Evolutionary conservation across 345 rosid genomes (phyloP), one percentile per base, ranked within the genome.

Genomic region (Hypericum perforatum): DNA sequence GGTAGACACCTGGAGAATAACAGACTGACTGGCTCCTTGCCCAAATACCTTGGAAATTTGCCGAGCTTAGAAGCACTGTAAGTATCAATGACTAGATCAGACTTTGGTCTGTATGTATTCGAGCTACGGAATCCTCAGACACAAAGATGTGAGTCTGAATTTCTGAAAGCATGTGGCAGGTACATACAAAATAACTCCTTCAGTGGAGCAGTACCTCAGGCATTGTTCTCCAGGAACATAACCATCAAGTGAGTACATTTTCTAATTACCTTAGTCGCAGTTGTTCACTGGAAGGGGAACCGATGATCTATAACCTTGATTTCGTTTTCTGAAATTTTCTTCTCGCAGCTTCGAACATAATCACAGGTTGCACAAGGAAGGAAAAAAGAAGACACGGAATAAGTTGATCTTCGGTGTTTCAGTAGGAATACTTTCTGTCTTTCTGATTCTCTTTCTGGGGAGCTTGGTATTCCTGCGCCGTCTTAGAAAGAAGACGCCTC

Each of bases 1-100:
- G 61, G 76, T 77, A 94, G 99, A 75, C 99, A 94, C 74, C 68
- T 94, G 51, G 99, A 86, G 78, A 89, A 82, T 76, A 94, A 94
- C 66, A 60, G 74, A 53, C 72, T 89, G 53, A 77, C 56, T 5
- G 99, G 95, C 53, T 69, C 77, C n/a, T 71, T 94, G 57, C 97
- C 99, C 52, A 58, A 81, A 49, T 84, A 65, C 75, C 75, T 84
- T 36, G 80, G 66, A 16, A 77, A 67, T 63, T 77, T 94, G 54
- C 81, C 89, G 41, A 78, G 64, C 72, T 74, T 94, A 57, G 77
- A 71, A 41, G 99, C 82, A 78, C 46, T 94, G 97, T 94, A 77
- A 7, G 95, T 76, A 59, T 45, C 52, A 42, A 37, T 22, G 32
- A 22, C 32, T 22, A 22, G 32, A 22, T 22, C 32, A 22, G 32